These are phyloP conservation scores for Elsinoe batatas DNA, from an alignment of 2,329 filamentous ascomycete species.

Conservation along the genomic window DNA sequence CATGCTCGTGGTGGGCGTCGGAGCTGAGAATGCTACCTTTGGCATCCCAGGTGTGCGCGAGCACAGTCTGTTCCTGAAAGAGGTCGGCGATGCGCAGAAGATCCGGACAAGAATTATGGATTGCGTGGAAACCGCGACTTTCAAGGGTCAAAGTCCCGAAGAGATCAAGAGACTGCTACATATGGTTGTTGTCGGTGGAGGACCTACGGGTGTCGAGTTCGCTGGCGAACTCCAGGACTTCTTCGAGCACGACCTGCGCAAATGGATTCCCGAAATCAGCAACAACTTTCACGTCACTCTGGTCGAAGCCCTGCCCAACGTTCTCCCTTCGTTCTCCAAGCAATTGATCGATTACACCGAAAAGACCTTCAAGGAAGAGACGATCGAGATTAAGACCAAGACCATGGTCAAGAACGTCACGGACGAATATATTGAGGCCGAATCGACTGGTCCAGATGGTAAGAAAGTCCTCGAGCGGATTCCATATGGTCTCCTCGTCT, in stretches of 20 bases:
- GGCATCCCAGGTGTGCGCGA: conserved; percentile 91
- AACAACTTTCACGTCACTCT: conserved; percentile 95
- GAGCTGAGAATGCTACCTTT: conserved; percentile 97
- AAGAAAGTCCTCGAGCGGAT: conserved; percentile 71
- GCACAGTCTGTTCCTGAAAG: conserved; percentile 96
- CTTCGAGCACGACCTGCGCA: conserved; percentile 96
- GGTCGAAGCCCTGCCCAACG: conserved; percentile 92
- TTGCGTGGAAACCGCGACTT: conserved; percentile 94
- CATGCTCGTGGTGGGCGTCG: conserved; percentile 89
- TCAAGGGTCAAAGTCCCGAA: conserved; percentile 85
- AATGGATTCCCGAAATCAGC: conserved; percentile 92
- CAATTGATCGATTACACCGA: conserved; percentile 99
- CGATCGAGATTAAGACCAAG: conserved; percentile 94
- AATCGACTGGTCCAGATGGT: conserved; percentile 71
- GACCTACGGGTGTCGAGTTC: conserved; percentile 95
- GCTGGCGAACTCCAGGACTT: conserved; percentile 97
- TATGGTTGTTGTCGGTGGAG: conserved; percentile 83
- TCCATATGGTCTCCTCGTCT: conserved; percentile 91
- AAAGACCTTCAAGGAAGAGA: conserved; percentile 97
- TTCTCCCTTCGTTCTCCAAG: conserved; percentile 97
- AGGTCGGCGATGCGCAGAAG: conserved; percentile 88
- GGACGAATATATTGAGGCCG: conserved; percentile 84
- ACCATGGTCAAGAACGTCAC: conserved; percentile 98
- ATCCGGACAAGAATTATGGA: conserved; percentile 99
- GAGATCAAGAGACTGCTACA: conserved; percentile 91